phyloP scores from a whole-genome alignment of 225 moss, liverwort and hornwort species.

The Sphagnum tenellum region DNA sequence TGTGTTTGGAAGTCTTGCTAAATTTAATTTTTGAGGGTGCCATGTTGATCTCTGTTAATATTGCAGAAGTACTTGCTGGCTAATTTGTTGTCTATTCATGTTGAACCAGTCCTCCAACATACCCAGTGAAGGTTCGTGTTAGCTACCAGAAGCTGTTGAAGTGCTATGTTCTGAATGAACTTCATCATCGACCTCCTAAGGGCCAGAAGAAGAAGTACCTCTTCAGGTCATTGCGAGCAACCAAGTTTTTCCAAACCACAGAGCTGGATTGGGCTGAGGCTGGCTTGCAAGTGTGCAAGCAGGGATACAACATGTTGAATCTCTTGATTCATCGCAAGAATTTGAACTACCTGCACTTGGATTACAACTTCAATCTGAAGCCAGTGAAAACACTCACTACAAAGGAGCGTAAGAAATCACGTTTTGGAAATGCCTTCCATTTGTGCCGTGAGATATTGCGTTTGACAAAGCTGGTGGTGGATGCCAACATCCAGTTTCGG shows the following conservation, averaged over 20 bases:
- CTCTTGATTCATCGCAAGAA: constrained; percentile 97
- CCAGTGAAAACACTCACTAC: constrained; percentile 99
- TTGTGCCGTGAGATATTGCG: constrained; percentile 95
- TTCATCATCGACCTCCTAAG: constrained; percentile 97
- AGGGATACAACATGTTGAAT: constrained; percentile 99
- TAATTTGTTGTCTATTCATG: not conserved
- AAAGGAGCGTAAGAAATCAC: constrained; percentile 95
- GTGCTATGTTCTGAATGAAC: constrained; percentile 94
- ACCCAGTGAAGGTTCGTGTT: constrained; percentile 98
- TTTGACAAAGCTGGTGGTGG: constrained; percentile 93
- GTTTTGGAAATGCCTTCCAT: constrained; percentile 99
- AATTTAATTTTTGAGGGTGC: too few relatives aligned
- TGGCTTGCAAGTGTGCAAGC: constrained; percentile 98
- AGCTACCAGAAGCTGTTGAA: constrained; percentile 99
- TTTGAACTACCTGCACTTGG: constrained; percentile 94
- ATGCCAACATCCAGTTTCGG: constrained; percentile 97
- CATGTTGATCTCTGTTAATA: not conserved
- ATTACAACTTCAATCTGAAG: constrained; percentile 99
- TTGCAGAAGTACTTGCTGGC: not conserved
- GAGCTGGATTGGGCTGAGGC: constrained; percentile 99
- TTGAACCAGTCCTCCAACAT: constrained; percentile 77
- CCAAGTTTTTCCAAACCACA: constrained; percentile 98
- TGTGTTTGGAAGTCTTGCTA: too few relatives aligned
- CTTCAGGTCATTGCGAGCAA: constrained; percentile 88
- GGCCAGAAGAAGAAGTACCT: constrained; percentile 99